Percentiles rank a stretch among this genome's conserved stretches.
Conservation (phyloP, 257 asterid species). For the Verbena officinalis region DNA sequence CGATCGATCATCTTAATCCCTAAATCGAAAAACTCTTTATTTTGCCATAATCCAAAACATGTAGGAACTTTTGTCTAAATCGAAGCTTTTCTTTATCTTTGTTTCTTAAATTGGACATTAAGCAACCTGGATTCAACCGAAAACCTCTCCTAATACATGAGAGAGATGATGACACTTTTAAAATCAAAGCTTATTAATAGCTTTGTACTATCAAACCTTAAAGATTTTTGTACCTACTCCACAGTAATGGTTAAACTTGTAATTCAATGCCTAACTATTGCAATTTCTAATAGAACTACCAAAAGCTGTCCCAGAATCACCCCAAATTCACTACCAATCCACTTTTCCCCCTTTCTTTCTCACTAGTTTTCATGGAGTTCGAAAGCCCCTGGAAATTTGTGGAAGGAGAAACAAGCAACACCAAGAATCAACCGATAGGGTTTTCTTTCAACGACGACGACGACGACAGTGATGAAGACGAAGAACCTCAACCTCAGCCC, state of each 20-base stretch:
- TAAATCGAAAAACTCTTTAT: too few relatives aligned
- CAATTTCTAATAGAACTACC: neutral
- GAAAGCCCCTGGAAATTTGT: slow-evolving; percentile 39
- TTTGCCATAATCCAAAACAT: too few relatives aligned
- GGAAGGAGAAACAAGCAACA: slow-evolving; percentile 36
- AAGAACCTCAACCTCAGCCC: slow-evolving; percentile 36
- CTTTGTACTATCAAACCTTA: neutral
- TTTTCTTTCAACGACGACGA: slow-evolving; percentile 40
- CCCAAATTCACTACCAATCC: neutral
- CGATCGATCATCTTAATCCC: too few relatives aligned
- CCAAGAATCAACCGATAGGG: slow-evolving; percentile 37
- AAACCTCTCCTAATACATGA: too few relatives aligned
- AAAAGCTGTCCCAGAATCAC: too few relatives aligned
- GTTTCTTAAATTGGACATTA: too few relatives aligned
- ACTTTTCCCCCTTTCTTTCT: neutral
- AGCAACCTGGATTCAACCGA: too few relatives aligned
- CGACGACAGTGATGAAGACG: slow-evolving; percentile 53
- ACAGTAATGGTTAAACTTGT: neutral
- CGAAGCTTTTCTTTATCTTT: too few relatives aligned
- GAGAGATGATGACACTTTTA: too few relatives aligned
- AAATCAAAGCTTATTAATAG: neutral
- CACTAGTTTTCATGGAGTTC: slow-evolving; percentile 47
- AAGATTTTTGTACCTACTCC: neutral
- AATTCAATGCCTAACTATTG: neutral
- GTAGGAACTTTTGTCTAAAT: too few relatives aligned